Conservation (phyloP, 352 stramenopile genomes). For the Thalassiosira livingstoniorum region DNA sequence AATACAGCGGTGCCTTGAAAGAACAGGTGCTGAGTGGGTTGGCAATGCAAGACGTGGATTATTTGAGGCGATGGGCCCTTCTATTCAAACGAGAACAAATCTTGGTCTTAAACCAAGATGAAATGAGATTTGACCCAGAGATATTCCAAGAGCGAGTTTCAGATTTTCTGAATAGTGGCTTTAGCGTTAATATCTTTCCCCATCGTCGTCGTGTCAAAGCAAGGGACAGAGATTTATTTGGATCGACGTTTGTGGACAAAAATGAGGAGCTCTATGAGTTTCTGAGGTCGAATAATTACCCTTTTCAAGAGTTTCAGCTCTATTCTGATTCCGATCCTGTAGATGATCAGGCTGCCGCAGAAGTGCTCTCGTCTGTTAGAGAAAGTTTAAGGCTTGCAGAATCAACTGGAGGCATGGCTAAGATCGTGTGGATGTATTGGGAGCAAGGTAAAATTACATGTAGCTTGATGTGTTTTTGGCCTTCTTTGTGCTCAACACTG, state of each 20-base stretch:
- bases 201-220: too few species aligned
- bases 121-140: not conserved
- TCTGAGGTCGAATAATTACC: not conserved
- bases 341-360: not conserved
- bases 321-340: not conserved
- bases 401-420: too few species aligned
- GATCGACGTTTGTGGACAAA: too few species aligned
- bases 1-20: constrained; percentile 10
- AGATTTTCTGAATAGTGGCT: too few species aligned
- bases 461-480: too few species aligned
- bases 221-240: too few species aligned
- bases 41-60: not conserved
- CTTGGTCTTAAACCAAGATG: constrained; percentile 22
- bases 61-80: constrained; percentile 6
- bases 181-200: too few species aligned
- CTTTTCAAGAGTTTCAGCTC: not conserved
- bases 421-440: constrained; percentile 13
- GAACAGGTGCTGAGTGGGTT: not conserved
- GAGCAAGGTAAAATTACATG: too few species aligned
- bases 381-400: too few species aligned
- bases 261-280: constrained; percentile 2
- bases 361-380: too few species aligned
- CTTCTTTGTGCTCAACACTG: too few species aligned
- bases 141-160: constrained; percentile 4
- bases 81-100: constrained; percentile 16